phyloP scores from a whole-genome alignment of 306 rosid species.

The Rubus parviflorus region DNA sequence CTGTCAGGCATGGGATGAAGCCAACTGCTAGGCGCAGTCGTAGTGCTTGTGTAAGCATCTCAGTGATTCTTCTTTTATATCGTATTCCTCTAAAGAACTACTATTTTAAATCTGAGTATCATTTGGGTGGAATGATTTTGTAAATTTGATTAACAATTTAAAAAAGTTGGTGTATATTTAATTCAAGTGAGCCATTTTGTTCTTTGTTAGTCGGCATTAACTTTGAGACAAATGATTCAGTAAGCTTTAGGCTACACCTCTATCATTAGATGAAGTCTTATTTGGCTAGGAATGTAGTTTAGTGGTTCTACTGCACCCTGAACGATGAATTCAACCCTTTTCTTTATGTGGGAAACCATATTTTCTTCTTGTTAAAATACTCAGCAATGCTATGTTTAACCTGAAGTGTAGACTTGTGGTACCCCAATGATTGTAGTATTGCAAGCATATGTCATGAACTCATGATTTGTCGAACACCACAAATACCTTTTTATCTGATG shows the following conservation, averaged over 20 bases:
- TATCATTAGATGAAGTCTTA: neutral
- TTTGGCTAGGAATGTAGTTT: neutral
- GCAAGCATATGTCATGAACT: neutral
- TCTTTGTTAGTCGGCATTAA: neutral
- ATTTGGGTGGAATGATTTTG: neutral
- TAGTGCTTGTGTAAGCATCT: constrained; percentile 32
- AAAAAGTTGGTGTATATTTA: neutral
- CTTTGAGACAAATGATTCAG: neutral
- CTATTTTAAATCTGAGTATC: neutral
- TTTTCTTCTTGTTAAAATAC: too few relatives aligned
- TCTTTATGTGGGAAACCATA: neutral
- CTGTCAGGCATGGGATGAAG: constrained; percentile 22
- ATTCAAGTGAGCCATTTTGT: neutral
- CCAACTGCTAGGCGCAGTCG: constrained; percentile 10
- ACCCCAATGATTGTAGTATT: too few relatives aligned
- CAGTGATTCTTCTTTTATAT: neutral
- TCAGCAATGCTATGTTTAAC: neutral
- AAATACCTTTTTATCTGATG: neutral
- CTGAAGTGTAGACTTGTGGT: too few relatives aligned
- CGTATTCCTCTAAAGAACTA: neutral
- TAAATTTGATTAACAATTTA: neutral
- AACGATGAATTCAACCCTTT: neutral
- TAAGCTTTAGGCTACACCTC: neutral
- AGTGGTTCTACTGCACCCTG: neutral
- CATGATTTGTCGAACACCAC: neutral